phyloP scores from a whole-genome alignment of 768 basidiomycete species.

The Kondoa malvinella region DNA sequence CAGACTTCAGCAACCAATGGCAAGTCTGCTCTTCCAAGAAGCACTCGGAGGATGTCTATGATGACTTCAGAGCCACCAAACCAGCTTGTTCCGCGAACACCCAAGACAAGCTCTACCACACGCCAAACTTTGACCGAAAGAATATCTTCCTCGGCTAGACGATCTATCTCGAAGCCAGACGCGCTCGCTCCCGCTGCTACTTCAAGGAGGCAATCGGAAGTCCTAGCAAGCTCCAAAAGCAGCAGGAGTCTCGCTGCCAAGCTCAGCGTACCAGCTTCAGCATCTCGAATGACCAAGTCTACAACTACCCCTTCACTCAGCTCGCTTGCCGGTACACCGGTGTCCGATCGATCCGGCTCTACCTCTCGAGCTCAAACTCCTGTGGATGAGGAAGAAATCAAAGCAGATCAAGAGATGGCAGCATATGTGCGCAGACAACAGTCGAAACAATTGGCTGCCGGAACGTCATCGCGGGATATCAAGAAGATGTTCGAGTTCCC shows the following conservation, averaged over 20 bases:
- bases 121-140: not conserved
- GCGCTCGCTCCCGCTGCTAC: not conserved
- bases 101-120: not conserved
- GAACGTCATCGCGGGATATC: conserved; percentile 68
- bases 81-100: conserved; percentile 8
- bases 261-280: conserved; percentile 37
- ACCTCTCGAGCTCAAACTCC: conserved; percentile 44
- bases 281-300: conserved; percentile 34
- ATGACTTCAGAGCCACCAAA: not conserved
- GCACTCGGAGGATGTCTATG: not conserved
- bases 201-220: not conserved
- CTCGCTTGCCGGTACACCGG: conserved; percentile 38
- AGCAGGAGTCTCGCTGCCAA: conserved; percentile 36
- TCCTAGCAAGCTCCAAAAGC: conserved; percentile 3
- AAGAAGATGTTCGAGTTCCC: conserved; percentile 82
- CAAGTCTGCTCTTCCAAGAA: not conserved
- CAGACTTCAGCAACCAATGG: not conserved
- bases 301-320: conserved; percentile 33
- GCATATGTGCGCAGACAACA: conserved; percentile 81
- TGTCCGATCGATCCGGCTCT: conserved; percentile 56
- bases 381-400: conserved; percentile 65
- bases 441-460: conserved; percentile 64
- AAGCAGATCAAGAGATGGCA: conserved; percentile 94
- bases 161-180: conserved; percentile 6
- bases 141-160: conserved; percentile 12